Evolutionary conservation across 345 rosid genomes (phyloP).

Genomic region (Eutrema heterophyllum): DNA sequence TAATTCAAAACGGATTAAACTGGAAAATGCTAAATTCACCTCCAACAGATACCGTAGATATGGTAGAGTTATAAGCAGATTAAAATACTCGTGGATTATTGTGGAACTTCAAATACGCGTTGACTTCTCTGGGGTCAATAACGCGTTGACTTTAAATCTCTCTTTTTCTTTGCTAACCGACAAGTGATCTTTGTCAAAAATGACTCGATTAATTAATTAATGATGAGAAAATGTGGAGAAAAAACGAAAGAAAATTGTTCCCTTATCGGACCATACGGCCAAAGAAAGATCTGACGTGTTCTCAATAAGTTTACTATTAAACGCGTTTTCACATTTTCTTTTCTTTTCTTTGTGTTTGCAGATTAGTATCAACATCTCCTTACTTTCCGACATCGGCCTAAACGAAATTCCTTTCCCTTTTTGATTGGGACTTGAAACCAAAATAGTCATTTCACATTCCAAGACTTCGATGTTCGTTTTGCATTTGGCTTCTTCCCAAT

Average conservation of each 20-base stretch:
- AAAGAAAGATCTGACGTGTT: not conserved
- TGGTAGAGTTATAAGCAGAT: not conserved
- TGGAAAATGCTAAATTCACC: too few relatives aligned
- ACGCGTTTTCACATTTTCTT: conserved; percentile 18
- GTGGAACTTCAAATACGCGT: not conserved
- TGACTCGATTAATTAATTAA: not conserved
- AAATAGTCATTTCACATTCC: not conserved
- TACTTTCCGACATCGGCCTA: conserved; percentile 20
- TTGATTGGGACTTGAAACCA: not conserved
- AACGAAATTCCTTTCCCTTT: not conserved
- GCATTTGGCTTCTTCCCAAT: conserved; percentile 9
- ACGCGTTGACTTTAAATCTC: conserved; percentile 19
- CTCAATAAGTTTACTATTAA: not conserved
- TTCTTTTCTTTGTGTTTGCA: conserved; percentile 21
- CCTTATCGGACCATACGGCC: not conserved
- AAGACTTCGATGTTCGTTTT: not conserved
- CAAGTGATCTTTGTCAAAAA: not conserved
- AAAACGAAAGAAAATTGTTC: not conserved
- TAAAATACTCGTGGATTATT: not conserved
- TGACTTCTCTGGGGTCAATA: too few relatives aligned
- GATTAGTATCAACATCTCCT: conserved; percentile 29
- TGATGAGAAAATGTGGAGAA: not conserved
- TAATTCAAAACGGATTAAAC: too few relatives aligned
- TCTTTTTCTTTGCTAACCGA: not conserved
- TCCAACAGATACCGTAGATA: too few relatives aligned